Percentiles rank a stretch among this genome's conserved stretches.
Conservation (phyloP, 352 stramenopile genomes). For the Peronospora destructor region DNA sequence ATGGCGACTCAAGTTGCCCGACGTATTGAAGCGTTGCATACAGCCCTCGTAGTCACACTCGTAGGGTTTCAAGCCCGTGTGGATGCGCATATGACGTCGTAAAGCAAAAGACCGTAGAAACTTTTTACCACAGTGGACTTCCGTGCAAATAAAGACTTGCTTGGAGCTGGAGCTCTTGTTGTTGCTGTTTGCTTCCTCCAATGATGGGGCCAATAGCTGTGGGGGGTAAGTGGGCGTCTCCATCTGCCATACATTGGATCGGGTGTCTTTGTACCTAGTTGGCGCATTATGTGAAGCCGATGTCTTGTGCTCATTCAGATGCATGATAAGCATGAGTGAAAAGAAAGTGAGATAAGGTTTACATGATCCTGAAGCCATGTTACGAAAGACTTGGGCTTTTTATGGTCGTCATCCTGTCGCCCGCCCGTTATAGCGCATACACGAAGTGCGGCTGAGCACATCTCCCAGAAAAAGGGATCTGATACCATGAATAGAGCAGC, state of each 20-base stretch:
- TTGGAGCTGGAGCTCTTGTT: conserved; percentile 30
- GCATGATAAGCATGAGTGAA: conserved; percentile 33
- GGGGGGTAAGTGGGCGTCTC: conserved; percentile 3
- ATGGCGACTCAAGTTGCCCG: conserved; percentile 80
- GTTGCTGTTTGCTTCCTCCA: conserved; percentile 8
- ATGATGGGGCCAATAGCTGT: neutral
- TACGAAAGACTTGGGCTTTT: conserved; percentile 5
- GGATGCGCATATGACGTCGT: conserved; percentile 76
- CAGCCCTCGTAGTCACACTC: conserved; percentile 71
- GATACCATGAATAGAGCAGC: conserved; percentile 10
- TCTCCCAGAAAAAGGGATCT: conserved; percentile 10
- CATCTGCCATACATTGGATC: conserved; percentile 11
- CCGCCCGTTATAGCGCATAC: conserved; percentile 7
- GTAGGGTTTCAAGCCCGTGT: conserved; percentile 80
- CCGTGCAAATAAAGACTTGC: conserved; percentile 13
- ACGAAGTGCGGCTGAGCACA: conserved; percentile 13
- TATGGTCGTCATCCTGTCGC: conserved; percentile 18
- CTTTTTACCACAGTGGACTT: conserved; percentile 76
- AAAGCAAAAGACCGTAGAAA: conserved; percentile 82
- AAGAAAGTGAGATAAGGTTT: conserved; percentile 14
- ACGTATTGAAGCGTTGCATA: conserved; percentile 80
- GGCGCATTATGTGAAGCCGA: conserved; percentile 4
- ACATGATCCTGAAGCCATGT: neutral
- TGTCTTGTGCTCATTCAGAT: conserved; percentile 13
- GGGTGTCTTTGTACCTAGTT: conserved; percentile 15